Base-by-base conservation (phyloP, 441 rosid genomes). In the Aleurites moluccanus region DNA sequence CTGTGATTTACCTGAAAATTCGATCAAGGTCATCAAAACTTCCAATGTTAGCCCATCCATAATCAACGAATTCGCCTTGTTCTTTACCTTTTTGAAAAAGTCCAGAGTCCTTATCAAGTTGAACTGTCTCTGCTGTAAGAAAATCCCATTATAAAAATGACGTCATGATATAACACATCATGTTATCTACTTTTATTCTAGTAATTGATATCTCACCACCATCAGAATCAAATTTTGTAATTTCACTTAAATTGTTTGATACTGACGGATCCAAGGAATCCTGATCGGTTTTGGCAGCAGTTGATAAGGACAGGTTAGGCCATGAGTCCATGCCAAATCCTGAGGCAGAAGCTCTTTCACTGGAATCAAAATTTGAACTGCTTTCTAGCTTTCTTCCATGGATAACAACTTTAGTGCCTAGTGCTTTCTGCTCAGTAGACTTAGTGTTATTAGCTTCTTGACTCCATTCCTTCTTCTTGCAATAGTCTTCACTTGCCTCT, bases 11-110 rank as follows among this genome's bases (percentile, higher is more conserved):
- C 99, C 99, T 92, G 83, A 96, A 91, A 74, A 96, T 91, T 80
- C 80, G 91, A 83, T 92, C 95, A 77, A 94, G 94, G 82, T 96
- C 99, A 80, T 92, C 97, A 81, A 96, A 96, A 81, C 99, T 94
- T 85, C 98, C 93, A 73, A 96, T 89, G 84, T 86, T 89, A 75
- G 83, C 98, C 98, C 99, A 96, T 75, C 93, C 85, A 71, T 87
- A 91, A 80, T 94, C 96, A 77, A 84, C 89, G 86, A 92, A 90
- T 82, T 88, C 95, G 81, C 85, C 87, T 80, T 88, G 92, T 69
- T 86, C 97, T 83, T 89, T 84, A 78, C 82, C 82, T 83, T 81
- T 86, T 86, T 83, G 91, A 79, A 86, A 90, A 79, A 65, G 66
- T 80, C 85, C 85, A 68, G 83, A 68, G 77, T 86, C 91, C 82